Percentiles rank a stretch among this genome's conserved stretches.
phyloP scores from a whole-genome alignment of 169 alveolate genomes.

The Eimeria maxima region DNA sequence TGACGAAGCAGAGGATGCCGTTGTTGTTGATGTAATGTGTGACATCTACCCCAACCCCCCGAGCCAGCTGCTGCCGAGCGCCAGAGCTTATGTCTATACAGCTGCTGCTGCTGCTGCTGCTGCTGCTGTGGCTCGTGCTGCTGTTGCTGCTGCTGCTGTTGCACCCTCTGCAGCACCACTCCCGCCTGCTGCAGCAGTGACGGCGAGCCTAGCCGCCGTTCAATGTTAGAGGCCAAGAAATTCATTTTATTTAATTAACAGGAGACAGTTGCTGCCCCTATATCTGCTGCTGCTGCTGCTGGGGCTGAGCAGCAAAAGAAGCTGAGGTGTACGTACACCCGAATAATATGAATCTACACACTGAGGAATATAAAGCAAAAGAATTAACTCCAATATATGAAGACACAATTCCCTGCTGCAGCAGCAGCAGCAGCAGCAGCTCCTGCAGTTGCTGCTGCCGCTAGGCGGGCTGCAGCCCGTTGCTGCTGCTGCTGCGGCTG shows the following conservation, averaged over 20 bases:
- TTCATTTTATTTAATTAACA: background rate
- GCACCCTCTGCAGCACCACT: background rate
- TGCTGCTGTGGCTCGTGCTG: background rate
- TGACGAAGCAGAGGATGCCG: slow-evolving; percentile 2
- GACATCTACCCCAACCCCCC: background rate
- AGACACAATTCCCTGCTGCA: background rate
- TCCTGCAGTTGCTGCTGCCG: slow-evolving; percentile 25
- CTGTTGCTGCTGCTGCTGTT: background rate
- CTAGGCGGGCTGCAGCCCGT: background rate
- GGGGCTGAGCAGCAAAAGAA: background rate
- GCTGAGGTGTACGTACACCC: slow-evolving; percentile 38
- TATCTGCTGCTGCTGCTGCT: background rate
- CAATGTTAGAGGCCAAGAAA: no score
- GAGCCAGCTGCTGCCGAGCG: background rate
- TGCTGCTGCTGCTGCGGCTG: background rate
- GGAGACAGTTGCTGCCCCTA: background rate
- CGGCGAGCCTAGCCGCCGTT: background rate
- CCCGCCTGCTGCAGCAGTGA: slow-evolving; percentile 23
- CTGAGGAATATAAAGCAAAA: background rate
- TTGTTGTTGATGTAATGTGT: background rate
- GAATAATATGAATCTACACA: background rate
- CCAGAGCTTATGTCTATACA: background rate
- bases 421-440: slow-evolving; percentile 12
- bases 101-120: slow-evolving; percentile 47
- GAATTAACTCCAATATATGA: background rate